Base-by-base conservation (phyloP, 2,329 filamentous ascomycete species). In the Colletotrichum sp. region DNA sequence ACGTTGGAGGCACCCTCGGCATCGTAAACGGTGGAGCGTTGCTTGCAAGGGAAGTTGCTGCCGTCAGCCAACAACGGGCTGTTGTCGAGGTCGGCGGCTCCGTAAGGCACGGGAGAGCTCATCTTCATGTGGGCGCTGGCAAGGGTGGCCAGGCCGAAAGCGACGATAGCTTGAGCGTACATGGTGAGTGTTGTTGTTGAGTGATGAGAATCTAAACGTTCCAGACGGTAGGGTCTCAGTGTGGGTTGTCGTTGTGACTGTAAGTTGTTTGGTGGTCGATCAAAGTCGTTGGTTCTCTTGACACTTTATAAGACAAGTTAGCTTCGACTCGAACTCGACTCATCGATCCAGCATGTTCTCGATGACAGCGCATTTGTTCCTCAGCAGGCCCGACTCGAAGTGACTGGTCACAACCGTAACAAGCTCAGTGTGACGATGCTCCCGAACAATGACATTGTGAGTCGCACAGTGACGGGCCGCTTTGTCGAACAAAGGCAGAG, bases 31-130 rank as follows among this genome's bases (percentile, higher is more conserved):
- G 86, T 87, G 0, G 79, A n/a, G 9, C 90, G 86, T 68, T 89
- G 84, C 84, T 98, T 96, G 92, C 97, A 99, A 0, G 97, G 97
- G 82, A 95, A 99, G n/a, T n/a, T n/a, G n/a, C n/a, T n/a, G n/a
- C n/a, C n/a, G n/a, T n/a, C n/a, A n/a, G n/a, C n/a, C n/a, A n/a
- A n/a, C n/a, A n/a, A n/a, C n/a, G n/a, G n/a, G n/a, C n/a, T 85
- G 85, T 94, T 96, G 85, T 88, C 71, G 4, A 87, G 80, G 1
- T 9, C 73, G 0, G 82, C 79, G 3, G 79, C 78, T 19, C 84
- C 80, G 77, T 91, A 96, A 0, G 95, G 95, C 5, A 87, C 82
- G 0, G 97, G 96, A 11, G 86, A 88, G 69, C 81, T 85, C 89
- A 99, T 93, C 55, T 90, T 86, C 89, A 98, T 94, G 85, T 99